Base-by-base conservation (phyloP, 371 early-diverging fungal genomes). In the Quaeritorhiza haematococci region DNA sequence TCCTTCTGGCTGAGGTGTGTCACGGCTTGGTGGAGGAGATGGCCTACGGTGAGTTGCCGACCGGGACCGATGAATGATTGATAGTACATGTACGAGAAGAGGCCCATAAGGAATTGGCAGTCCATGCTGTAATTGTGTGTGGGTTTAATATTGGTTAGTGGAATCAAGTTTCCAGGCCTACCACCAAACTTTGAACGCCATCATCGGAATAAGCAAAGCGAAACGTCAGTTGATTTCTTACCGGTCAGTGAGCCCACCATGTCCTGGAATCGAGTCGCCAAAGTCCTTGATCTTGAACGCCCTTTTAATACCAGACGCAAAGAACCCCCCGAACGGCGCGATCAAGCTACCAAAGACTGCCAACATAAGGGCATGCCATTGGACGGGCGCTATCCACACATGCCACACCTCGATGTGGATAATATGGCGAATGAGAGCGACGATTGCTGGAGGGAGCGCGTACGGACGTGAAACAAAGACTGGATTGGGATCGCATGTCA, bases 301-400 rank as follows among this genome's bases (percentile, higher is more conserved):
- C 33, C 99, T 83, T 74, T 99, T 99, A 42, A 93, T 87, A 3
- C 93, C 99, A 65, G 93, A 92, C 13, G 99, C 99, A 78, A 99
- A 95, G 82, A 99, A 98, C 3, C 99, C 99, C 41, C 98, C 97
- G 77, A 99, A 97, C 10, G 99, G 99, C 33, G 99, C 99, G 63
- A 98, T 92, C 56, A 97, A 66, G 1, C 96, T 94, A 2, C 99
- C 97, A 77, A 97, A 95, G 34, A 88, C 79, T 0, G 95, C 86
- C 84, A 99, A 85, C 17, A 88, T 73, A 28, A 98, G 70, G 28
- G 90, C 79, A 67, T 98, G 98, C 30, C 92, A 73, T 66, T 94
- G 93, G 53, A 98, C 74, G n/a, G 92, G 91, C 6, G 87, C 83
- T 42, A 97, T 78, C 61, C 64, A 55, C 0, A 72, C 60, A 15